These are phyloP conservation scores for Collybiopsis luxurians DNA, from an alignment of 768 basidiomycete species.

Conservation along the genomic window DNA sequence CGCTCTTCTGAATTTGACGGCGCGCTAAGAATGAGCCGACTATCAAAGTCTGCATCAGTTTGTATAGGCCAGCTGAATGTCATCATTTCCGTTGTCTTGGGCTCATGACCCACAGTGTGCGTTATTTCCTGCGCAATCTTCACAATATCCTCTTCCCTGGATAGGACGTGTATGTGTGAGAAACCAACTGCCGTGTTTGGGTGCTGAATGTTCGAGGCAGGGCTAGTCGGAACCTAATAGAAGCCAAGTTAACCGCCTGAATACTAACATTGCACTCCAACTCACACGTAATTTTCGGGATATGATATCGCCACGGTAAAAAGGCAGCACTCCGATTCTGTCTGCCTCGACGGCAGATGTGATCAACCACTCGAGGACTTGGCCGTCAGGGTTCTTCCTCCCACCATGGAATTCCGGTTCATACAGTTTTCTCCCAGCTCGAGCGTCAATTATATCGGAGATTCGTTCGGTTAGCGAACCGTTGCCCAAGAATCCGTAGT, in stretches of 20 bases:
- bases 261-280: slow-evolving; percentile 7
- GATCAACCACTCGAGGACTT: slow-evolving; percentile 56
- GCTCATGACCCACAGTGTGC: slow-evolving; percentile 43
- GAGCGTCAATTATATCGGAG: slow-evolving; percentile 51
- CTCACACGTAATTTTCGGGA: slow-evolving; percentile 57
- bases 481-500: slow-evolving; percentile 61
- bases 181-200: slow-evolving; percentile 48
- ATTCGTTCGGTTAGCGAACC: slow-evolving; percentile 38
- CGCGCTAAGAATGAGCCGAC: no score
- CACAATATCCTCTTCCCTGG: slow-evolving; percentile 23
- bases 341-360: slow-evolving; percentile 28
- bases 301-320: slow-evolving; percentile 75
- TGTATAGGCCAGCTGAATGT: slow-evolving; percentile 18
- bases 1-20: slow-evolving; percentile 29
- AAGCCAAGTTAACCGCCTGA: not conserved
- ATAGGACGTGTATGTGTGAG: slow-evolving; percentile 46
- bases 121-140: slow-evolving; percentile 36
- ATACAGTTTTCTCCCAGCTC: slow-evolving; percentile 36
- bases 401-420: slow-evolving; percentile 50
- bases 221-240: slow-evolving; percentile 46
- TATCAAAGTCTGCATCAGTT: no score
- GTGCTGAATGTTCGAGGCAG: slow-evolving; percentile 46
- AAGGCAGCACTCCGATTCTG: slow-evolving; percentile 46
- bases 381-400: slow-evolving; percentile 52
- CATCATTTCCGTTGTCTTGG: slow-evolving; percentile 34